Evolutionary conservation across 257 asterid species (phyloP).

Genomic region (Capsicum baccatum): DNA sequence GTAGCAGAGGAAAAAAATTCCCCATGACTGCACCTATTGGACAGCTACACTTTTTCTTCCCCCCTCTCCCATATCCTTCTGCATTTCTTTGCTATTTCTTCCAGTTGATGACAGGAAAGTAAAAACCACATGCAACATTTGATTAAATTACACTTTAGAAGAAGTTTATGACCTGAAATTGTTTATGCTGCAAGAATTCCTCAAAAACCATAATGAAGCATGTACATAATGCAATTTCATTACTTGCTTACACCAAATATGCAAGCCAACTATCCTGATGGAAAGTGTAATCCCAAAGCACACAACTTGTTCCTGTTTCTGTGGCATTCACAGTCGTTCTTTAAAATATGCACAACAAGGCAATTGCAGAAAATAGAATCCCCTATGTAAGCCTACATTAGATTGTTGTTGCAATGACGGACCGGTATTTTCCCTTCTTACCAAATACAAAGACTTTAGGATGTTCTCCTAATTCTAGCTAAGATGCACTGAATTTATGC

Average conservation of each 20-base stretch:
- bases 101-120: background rate
- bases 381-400: background rate
- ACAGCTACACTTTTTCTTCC: background rate
- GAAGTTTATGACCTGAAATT: background rate
- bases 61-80: background rate
- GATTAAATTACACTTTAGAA: background rate
- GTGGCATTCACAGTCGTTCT: background rate
- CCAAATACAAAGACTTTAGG: background rate
- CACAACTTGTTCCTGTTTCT: background rate
- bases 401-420: background rate
- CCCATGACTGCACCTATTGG: background rate
- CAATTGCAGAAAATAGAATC: slow-evolving; percentile 12
- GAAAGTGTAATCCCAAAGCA: background rate
- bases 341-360: background rate
- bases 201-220: background rate
- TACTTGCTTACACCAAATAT: background rate
- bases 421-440: background rate
- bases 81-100: background rate
- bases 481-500: background rate
- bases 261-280: background rate
- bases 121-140: background rate
- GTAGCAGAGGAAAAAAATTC: background rate
- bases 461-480: background rate
- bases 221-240: background rate
- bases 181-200: background rate